Conservation (phyloP, 148 eudicot genomes). For the Camellia lanceoleosa region DNA sequence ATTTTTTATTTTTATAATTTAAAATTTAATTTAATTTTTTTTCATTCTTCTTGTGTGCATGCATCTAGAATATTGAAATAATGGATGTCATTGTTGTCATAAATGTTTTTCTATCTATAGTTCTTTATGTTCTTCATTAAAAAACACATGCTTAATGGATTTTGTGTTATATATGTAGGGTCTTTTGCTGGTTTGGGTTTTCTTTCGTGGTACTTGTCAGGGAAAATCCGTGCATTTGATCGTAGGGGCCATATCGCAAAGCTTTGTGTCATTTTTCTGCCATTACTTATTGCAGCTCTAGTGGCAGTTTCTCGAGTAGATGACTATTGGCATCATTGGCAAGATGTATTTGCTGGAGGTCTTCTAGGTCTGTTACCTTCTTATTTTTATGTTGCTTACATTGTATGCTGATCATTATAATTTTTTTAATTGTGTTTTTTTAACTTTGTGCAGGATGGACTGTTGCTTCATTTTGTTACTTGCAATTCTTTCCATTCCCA, state of each 20-base stretch:
- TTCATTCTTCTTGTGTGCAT: not conserved
- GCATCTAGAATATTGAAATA: not conserved
- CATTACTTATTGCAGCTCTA: constrained; percentile 62
- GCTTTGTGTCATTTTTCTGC: constrained; percentile 61
- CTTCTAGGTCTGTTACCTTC: constrained; percentile 47
- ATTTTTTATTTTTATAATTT: too few species aligned
- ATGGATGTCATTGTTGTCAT: not conserved
- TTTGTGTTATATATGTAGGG: constrained; percentile 40
- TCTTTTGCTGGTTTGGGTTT: constrained; percentile 86
- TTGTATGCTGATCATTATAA: not conserved
- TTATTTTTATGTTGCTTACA: not conserved
- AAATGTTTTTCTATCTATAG: not conserved
- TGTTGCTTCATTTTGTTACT: constrained; percentile 75
- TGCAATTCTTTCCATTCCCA: constrained; percentile 94
- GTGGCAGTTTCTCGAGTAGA: constrained; percentile 85
- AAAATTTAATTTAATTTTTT: too few species aligned
- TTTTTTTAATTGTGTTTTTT: constrained; percentile 6
- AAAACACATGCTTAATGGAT: constrained; percentile 1
- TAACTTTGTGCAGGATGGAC: constrained; percentile 45
- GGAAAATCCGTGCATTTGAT: constrained; percentile 68
- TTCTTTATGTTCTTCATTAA: not conserved
- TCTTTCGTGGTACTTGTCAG: constrained; percentile 63
- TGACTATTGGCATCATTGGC: constrained; percentile 99
- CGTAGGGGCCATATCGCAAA: constrained; percentile 72
- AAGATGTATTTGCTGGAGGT: constrained; percentile 88